Conservation (phyloP, 75 land plant species). For the Larix kaempferi region DNA sequence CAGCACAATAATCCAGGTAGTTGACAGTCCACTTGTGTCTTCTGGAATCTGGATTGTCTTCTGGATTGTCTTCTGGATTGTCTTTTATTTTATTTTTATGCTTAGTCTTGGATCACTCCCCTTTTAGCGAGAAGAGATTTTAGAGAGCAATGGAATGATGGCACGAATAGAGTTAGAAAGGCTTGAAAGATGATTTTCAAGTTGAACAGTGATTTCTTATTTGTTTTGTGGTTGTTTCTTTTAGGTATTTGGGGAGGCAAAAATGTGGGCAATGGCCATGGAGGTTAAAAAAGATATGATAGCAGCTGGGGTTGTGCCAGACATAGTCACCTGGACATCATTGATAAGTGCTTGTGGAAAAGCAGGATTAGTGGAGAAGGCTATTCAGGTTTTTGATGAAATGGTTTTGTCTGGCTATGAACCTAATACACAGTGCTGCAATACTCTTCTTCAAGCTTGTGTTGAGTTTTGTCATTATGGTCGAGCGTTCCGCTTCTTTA, state of each 20-base stretch:
- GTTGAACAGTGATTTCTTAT: conserved; percentile 6
- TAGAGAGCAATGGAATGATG: neutral
- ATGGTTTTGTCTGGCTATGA: conserved; percentile 72
- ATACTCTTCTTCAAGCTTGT: conserved; percentile 74
- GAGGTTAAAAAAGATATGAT: conserved; percentile 75
- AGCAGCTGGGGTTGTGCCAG: conserved; percentile 59
- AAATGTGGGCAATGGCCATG: conserved; percentile 72
- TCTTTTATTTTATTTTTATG: neutral
- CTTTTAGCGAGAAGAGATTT: neutral
- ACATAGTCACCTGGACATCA: conserved; percentile 83
- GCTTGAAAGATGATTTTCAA: neutral
- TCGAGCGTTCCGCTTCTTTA: conserved; percentile 69
- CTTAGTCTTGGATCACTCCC: neutral
- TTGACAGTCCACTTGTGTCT: conserved; percentile 25
- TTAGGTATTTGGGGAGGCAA: conserved; percentile 85
- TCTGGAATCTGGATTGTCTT: neutral
- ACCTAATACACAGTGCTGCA: conserved; percentile 76
- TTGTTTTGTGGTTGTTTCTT: conserved; percentile 10
- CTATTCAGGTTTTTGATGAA: conserved; percentile 69
- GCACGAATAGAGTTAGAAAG: neutral
- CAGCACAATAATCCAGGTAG: conserved; percentile 62
- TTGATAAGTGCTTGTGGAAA: conserved; percentile 74
- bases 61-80: neutral
- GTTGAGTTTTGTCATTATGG: conserved; percentile 73
- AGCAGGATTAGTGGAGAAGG: conserved; percentile 66